phyloP scores from a whole-genome alignment of 208 protist species.

The Balamuthia mandrillaris region DNA sequence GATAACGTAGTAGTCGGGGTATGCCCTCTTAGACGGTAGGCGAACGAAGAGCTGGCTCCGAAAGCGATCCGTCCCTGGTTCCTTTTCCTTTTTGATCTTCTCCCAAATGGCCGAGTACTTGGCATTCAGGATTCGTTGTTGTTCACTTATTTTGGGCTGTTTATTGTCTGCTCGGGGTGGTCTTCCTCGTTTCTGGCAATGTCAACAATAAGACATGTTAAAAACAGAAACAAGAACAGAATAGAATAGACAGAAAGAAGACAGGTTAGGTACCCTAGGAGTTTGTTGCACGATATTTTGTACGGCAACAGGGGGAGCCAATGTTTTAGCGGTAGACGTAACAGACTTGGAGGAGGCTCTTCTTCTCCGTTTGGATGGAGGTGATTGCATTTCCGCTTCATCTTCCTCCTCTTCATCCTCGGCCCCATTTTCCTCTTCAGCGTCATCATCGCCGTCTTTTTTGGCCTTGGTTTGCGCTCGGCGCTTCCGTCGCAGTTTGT shows the following conservation, averaged over 20 bases:
- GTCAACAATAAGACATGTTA: too few relatives aligned
- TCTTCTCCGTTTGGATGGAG: background rate
- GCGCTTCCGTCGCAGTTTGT: background rate
- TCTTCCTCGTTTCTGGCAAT: too few relatives aligned
- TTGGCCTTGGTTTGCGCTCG: background rate
- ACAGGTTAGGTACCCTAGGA: too few relatives aligned
- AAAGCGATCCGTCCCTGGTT: background rate
- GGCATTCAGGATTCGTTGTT: background rate
- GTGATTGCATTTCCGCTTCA: background rate
- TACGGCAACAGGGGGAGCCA: too few relatives aligned
- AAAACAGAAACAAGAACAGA: too few relatives aligned
- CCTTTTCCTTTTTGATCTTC: background rate
- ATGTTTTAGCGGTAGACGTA: too few relatives aligned
- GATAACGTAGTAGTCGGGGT: slow-evolving; percentile 62
- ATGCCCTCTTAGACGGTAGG: slow-evolving; percentile 47
- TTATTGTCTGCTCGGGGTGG: background rate
- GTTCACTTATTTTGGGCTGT: background rate
- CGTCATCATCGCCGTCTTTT: background rate
- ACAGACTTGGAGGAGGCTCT: background rate
- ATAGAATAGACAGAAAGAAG: too few relatives aligned
- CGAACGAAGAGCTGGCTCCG: slow-evolving; percentile 46
- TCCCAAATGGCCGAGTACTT: background rate
- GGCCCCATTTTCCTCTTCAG: background rate
- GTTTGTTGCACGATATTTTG: too few relatives aligned
- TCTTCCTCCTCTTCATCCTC: background rate